phyloP scores from a whole-genome alignment of 2,329 filamentous ascomycete genomes.

The Lecanosticta acicola region DNA sequence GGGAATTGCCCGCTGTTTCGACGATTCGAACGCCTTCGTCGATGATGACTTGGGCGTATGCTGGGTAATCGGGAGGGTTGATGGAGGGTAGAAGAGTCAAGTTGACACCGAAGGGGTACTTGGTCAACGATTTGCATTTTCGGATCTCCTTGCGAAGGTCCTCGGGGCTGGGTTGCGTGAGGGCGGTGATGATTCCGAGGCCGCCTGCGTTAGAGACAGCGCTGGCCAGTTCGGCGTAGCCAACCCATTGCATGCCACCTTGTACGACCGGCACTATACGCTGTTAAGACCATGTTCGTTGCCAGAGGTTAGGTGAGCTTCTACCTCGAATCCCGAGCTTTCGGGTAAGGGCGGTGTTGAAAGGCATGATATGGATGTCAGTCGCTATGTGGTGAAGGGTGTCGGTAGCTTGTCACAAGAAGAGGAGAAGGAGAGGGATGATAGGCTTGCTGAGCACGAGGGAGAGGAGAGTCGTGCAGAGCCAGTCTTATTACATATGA shows the following conservation, averaged over 20 bases:
- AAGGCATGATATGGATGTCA: constrained; percentile 56
- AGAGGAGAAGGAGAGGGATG: not conserved
- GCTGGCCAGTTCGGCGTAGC: constrained; percentile 69
- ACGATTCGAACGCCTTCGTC: constrained; percentile 89
- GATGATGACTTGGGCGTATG: constrained; percentile 86
- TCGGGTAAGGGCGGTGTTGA: constrained; percentile 59
- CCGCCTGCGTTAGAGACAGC: constrained; percentile 78
- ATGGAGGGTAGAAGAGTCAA: constrained; percentile 87
- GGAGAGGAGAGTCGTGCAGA: too few relatives aligned
- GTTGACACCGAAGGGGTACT: constrained; percentile 84
- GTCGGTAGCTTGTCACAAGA: not conserved
- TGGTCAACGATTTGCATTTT: constrained; percentile 73
- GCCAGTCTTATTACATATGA: not conserved
- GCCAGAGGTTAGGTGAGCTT: not conserved
- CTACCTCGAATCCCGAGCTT: constrained; percentile 52
- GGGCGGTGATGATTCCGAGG: constrained; percentile 74
- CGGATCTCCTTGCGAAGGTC: constrained; percentile 91
- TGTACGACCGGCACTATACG: constrained; percentile 69
- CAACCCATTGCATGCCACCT: constrained; percentile 83
- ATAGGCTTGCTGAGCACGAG: too few relatives aligned
- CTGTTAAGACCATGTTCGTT: constrained; percentile 4
- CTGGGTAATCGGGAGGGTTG: constrained; percentile 83
- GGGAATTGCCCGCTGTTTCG: constrained; percentile 86
- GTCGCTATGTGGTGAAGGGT: not conserved
- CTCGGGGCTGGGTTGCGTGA: constrained; percentile 89